Conservation (phyloP, 2,329 filamentous ascomycete genomes). For the Magnaporthiopsis rhizophila region DNA sequence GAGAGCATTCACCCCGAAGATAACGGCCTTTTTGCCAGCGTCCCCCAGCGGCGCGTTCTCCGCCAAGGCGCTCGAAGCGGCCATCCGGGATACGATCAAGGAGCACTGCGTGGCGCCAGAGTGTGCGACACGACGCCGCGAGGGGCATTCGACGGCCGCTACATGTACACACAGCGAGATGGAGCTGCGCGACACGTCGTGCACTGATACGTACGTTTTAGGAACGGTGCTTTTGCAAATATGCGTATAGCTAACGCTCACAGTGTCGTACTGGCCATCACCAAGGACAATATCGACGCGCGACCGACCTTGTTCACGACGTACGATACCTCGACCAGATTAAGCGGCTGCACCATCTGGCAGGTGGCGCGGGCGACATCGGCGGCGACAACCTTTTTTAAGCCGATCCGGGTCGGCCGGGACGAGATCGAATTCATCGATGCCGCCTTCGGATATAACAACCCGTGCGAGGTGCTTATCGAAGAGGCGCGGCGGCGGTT, state of each 20-base stretch:
- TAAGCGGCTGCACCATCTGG: constrained; percentile 20
- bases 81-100: too few relatives aligned
- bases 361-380: constrained; percentile 17
- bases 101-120: too few relatives aligned
- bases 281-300: constrained; percentile 1
- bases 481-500: constrained; percentile 15
- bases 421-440: constrained; percentile 21
- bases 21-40: neutral
- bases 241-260: neutral
- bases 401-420: constrained; percentile 19
- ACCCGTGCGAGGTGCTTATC: constrained; percentile 22
- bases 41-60: neutral
- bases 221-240: too few relatives aligned
- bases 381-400: constrained; percentile 19
- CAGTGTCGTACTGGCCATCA: too few relatives aligned
- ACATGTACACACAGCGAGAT: too few relatives aligned
- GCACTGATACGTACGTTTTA: too few relatives aligned
- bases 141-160: too few relatives aligned
- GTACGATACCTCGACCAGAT: constrained; percentile 16
- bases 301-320: constrained; percentile 19
- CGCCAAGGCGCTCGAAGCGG: too few relatives aligned
- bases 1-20: too few relatives aligned
- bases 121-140: too few relatives aligned
- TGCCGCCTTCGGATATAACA: constrained; percentile 23
- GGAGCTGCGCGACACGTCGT: too few relatives aligned